Evolutionary conservation across 164 flowering plant genomes (phyloP).

Genomic region (Kalanchoe fedtschenkoi): DNA sequence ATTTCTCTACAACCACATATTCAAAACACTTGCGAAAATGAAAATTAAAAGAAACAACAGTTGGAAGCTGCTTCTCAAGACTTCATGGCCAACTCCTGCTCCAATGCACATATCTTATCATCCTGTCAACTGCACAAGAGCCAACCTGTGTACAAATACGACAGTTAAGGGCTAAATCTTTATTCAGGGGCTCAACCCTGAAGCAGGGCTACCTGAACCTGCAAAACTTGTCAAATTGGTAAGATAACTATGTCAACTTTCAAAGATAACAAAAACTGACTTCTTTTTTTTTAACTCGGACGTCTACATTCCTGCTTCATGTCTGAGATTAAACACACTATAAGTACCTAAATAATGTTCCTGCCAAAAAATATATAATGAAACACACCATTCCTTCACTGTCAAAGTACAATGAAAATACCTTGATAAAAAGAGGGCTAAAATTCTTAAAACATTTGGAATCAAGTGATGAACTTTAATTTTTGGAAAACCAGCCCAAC

Average conservation of each 20-base stretch:
- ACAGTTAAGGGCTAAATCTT: slow-evolving; percentile 11
- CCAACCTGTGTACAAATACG: slow-evolving; percentile 22
- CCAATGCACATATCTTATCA: neutral
- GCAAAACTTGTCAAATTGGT: slow-evolving; percentile 14
- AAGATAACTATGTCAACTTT: neutral
- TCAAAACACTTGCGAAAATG: neutral
- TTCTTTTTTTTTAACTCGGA: neutral
- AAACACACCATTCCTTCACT: neutral
- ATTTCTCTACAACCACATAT: no score
- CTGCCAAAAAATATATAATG: neutral
- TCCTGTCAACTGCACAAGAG: slow-evolving; percentile 4
- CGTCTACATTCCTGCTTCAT: neutral
- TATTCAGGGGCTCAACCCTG: slow-evolving; percentile 11
- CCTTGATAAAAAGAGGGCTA: no score
- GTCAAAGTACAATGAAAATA: neutral
- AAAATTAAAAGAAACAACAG: neutral
- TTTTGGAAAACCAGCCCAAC: no score
- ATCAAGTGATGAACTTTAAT: no score
- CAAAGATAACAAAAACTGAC: neutral
- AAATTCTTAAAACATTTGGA: no score
- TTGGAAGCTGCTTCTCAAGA: neutral
- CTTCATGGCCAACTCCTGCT: neutral
- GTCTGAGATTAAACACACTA: neutral
- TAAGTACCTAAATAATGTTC: neutral
- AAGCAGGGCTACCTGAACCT: slow-evolving; percentile 26